Conservation (phyloP, 306 rosid genomes). For the Fragaria iinumae region DNA sequence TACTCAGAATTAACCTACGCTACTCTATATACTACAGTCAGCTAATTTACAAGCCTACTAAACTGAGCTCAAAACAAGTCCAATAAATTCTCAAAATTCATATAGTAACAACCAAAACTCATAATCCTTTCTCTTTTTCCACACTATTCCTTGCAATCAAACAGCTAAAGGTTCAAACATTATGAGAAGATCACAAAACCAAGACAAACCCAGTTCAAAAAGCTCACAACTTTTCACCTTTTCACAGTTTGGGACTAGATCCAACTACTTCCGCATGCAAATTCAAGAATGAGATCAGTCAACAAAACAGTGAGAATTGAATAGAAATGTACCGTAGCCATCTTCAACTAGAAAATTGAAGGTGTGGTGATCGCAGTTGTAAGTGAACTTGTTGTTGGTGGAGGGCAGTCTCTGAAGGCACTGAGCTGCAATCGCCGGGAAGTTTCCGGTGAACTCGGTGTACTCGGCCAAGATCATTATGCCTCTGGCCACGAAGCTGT, state of each 20-base stretch:
- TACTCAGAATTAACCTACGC: not conserved
- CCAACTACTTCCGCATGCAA: conserved; percentile 34
- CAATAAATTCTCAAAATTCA: not conserved
- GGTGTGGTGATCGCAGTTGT: conserved; percentile 86
- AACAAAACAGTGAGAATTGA: not conserved
- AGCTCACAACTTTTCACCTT: conserved; percentile 11
- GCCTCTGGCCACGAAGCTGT: conserved; percentile 91
- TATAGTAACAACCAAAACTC: conserved; percentile 12
- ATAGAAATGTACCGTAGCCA: conserved; percentile 62
- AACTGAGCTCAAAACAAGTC: not conserved
- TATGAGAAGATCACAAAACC: conserved; percentile 15
- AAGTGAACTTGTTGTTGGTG: conserved; percentile 85
- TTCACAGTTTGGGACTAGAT: conserved; percentile 34
- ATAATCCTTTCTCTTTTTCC: not conserved
- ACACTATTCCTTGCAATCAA: conserved; percentile 7
- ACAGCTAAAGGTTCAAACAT: conserved; percentile 9
- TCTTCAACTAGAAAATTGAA: conserved; percentile 83
- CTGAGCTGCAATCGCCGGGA: conserved; percentile 89
- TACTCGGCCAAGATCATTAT: conserved; percentile 86
- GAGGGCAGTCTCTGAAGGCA: conserved; percentile 85
- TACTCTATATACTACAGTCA: not conserved
- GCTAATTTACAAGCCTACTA: not conserved
- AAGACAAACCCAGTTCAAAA: conserved; percentile 24
- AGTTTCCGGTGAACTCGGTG: conserved; percentile 94
- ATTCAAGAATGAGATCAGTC: conserved; percentile 24